Base-by-base conservation (phyloP, 345 rosid species). In the Populus deltoides region DNA sequence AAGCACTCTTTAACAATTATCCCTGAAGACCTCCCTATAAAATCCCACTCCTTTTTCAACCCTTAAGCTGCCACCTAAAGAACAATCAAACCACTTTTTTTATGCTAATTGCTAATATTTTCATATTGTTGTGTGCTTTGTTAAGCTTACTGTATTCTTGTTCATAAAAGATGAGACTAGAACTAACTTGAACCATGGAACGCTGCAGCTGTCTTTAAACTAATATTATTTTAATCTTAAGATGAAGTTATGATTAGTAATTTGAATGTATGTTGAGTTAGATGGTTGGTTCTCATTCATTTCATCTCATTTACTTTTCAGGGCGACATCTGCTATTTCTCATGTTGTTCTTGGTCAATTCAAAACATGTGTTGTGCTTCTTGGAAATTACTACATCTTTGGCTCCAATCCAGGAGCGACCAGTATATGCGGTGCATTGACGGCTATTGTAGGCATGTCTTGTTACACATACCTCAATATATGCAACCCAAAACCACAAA, bases 291-390 rank as follows among this genome's bases (percentile, higher is more conserved):
- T 72, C 66, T 53, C 36, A 73, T 73, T 73, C 7, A 16, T 35
- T 38, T 41, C 22, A 7, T 47, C 63, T 67, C 10, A 25, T 35
- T 55, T 68, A 41, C 10, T 61, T 80, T 71, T 24, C 90, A 91
- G 93, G 76, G 92, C 92, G n/a, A 91, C 96, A 9, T 91, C 96
- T 31, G 91, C 96, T 22, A 81, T 86, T 47, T 86, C 96, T 24
- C 96, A 90, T 20, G 93, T 91, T 3, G 93, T 91, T 76, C 91
- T 89, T 2, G 96, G 96, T 77, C 96, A 91, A 79, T 91, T 91
- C 86, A 91, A 91, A 84, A 91, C 96, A 2, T 91, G 96, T 36
- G 85, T 90, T 74, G 73, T 91, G 71, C 91, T 91, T 72, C 88
- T 91, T 0, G 93, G 96, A 51, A 91, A 87, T 65, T 91, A 61